Percentiles rank a stretch among this genome's conserved stretches.
These are phyloP conservation scores for Fusarium sp. DNA, from an alignment of 2,329 filamentous ascomycete species.

Conservation along the genomic window DNA sequence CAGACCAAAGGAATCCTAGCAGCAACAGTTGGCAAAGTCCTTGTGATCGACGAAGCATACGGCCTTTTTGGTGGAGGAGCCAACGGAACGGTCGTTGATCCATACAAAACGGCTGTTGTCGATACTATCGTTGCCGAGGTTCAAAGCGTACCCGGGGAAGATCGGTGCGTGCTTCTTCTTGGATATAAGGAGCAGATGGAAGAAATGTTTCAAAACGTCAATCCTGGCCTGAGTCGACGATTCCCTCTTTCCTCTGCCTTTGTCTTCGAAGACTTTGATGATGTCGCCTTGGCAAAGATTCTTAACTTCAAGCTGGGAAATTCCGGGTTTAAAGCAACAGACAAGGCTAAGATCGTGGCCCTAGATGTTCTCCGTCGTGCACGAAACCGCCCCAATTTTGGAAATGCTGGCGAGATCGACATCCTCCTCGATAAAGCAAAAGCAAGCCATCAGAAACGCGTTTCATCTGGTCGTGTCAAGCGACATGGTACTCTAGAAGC, in stretches of 20 bases:
- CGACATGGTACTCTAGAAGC: conserved; percentile 77
- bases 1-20: conserved; percentile 80
- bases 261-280: conserved; percentile 75
- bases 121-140: conserved; percentile 82
- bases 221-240: conserved; percentile 75
- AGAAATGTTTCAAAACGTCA: conserved; percentile 79
- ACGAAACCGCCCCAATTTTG: conserved; percentile 76
- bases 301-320: conserved; percentile 73
- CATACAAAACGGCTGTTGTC: conserved; percentile 74
- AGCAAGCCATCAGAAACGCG: conserved; percentile 42
- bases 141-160: conserved; percentile 76
- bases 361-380: conserved; percentile 70
- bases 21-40: conserved; percentile 76
- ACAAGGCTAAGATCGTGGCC: conserved; percentile 65
- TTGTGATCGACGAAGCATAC: conserved; percentile 86
- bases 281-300: conserved; percentile 69
- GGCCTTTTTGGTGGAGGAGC: conserved; percentile 66
- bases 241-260: conserved; percentile 76
- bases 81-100: conserved; percentile 46
- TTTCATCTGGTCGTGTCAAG: conserved; percentile 37
- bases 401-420: conserved; percentile 80
- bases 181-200: conserved; percentile 79
- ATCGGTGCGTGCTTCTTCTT: conserved; percentile 78
- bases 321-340: conserved; percentile 66
- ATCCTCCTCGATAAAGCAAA: conserved; percentile 53